A percentile compares a stretch with the other conserved stretches of the same genome.
Conservation (phyloP, 257 asterid genomes). For the Ilex aquifolium region DNA sequence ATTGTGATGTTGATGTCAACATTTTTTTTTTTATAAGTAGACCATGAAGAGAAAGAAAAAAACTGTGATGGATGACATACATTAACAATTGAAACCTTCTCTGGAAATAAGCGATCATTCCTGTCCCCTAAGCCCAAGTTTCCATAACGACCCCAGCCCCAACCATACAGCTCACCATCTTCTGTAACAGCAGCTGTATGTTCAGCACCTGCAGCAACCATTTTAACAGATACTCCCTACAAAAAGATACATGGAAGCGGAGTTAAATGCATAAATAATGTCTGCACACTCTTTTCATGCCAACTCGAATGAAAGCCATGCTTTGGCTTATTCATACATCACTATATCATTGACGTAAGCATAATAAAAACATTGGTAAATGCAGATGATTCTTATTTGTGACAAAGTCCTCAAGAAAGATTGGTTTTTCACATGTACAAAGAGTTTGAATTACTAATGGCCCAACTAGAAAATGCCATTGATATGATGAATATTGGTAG, state of each 20-base stretch:
- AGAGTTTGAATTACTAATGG: too few relatives aligned
- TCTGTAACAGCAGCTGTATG: slow-evolving; percentile 99
- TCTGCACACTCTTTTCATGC: neutral
- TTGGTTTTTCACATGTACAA: too few relatives aligned
- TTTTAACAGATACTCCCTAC: slow-evolving; percentile 76
- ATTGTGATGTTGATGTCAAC: too few relatives aligned
- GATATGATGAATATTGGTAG: too few relatives aligned
- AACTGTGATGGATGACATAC: slow-evolving; percentile 26
- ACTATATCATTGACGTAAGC: neutral
- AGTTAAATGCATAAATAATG: too few relatives aligned
- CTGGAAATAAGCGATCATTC: slow-evolving; percentile 75
- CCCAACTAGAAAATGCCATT: too few relatives aligned
- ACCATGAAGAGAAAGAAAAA: neutral
- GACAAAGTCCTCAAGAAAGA: too few relatives aligned
- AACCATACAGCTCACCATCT: slow-evolving; percentile 93
- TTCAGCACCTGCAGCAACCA: slow-evolving; percentile 99
- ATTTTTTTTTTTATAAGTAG: neutral
- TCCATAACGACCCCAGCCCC: slow-evolving; percentile 99
- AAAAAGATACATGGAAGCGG: slow-evolving; percentile 1
- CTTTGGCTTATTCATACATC: too few relatives aligned
- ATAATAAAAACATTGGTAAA: neutral
- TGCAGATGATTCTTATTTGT: too few relatives aligned
- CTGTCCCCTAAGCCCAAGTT: slow-evolving; percentile 96
- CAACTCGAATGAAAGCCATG: neutral
- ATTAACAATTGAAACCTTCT: slow-evolving; percentile 63